Evolutionary conservation across 164 flowering plant species (phyloP).

Genomic region (Macadamia integrifolia): DNA sequence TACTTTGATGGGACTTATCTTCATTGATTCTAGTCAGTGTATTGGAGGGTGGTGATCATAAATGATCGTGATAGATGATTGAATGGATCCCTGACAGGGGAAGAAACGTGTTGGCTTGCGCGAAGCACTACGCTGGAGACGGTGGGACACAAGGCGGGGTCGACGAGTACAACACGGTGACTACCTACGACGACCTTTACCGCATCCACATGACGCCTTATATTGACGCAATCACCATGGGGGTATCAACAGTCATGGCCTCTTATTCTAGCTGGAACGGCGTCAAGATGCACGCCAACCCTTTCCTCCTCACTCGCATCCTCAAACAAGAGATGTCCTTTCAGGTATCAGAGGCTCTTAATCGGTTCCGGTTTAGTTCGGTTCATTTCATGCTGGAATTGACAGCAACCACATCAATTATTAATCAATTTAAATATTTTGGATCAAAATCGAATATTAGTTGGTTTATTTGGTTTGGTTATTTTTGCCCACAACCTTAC

Average conservation of each 20-base stretch:
- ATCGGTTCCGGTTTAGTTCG: too few species aligned
- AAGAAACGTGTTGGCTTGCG: slow-evolving; percentile 23
- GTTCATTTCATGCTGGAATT: too few species aligned
- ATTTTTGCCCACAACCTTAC: too few species aligned
- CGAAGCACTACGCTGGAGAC: slow-evolving; percentile 35
- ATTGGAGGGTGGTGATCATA: too few species aligned
- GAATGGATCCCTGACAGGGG: neutral
- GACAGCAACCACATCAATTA: too few species aligned
- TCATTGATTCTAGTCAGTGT: too few species aligned
- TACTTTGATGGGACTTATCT: too few species aligned
- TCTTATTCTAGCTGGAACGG: slow-evolving; percentile 38
- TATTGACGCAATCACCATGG: slow-evolving; percentile 21
- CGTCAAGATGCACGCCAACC: slow-evolving; percentile 28
- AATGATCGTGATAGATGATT: too few species aligned
- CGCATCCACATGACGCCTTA: slow-evolving; percentile 29
- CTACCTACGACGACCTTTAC: slow-evolving; percentile 4
- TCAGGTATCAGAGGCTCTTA: slow-evolving; percentile 7
- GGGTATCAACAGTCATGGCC: slow-evolving; percentile 31
- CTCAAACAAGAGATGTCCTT: slow-evolving; percentile 29
- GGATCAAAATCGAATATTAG: too few species aligned
- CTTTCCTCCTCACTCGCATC: slow-evolving; percentile 14
- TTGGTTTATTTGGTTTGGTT: too few species aligned
- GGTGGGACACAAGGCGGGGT: slow-evolving; percentile 34
- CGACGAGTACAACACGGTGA: slow-evolving; percentile 29
- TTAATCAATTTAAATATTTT: too few species aligned